phyloP scores from a whole-genome alignment of 2,329 filamentous ascomycete species.

The Beauveria pseudobassiana region DNA sequence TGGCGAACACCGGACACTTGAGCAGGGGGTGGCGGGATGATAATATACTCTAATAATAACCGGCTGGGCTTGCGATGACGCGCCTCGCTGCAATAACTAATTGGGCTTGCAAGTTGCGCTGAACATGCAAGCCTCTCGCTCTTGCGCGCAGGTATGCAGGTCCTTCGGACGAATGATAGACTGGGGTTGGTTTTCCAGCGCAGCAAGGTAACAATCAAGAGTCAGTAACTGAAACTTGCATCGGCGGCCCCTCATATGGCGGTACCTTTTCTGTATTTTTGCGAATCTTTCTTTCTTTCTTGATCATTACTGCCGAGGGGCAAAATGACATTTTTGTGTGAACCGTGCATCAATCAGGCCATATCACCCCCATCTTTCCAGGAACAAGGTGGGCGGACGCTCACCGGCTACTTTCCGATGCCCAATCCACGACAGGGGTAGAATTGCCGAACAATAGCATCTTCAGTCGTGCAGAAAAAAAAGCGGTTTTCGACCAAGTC shows the following conservation, averaged over 20 bases:
- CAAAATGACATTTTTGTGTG: too few relatives aligned
- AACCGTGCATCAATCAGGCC: too few relatives aligned
- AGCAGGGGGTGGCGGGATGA: too few relatives aligned
- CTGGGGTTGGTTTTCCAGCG: not conserved
- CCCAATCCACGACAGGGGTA: too few relatives aligned
- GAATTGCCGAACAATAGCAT: too few relatives aligned
- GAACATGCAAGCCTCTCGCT: constrained; percentile 3
- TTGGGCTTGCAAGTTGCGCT: not conserved
- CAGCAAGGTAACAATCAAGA: not conserved
- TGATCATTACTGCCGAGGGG: too few relatives aligned
- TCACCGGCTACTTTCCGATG: too few relatives aligned
- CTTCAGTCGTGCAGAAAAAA: too few relatives aligned
- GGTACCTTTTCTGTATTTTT: not conserved
- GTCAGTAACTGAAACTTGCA: constrained; percentile 4
- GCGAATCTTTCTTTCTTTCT: not conserved
- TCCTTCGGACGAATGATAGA: not conserved
- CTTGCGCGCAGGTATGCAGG: not conserved
- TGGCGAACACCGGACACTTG: not conserved
- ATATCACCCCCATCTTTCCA: too few relatives aligned
- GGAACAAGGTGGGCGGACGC: too few relatives aligned
- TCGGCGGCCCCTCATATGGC: not conserved
- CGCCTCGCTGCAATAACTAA: not conserved
- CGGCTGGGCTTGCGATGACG: not conserved
- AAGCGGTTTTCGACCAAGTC: too few relatives aligned
- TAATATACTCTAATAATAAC: not conserved